These are phyloP conservation scores for Pseudogymnoascus sp. DNA, from an alignment of 2,329 filamentous ascomycete species.

Conservation along the genomic window DNA sequence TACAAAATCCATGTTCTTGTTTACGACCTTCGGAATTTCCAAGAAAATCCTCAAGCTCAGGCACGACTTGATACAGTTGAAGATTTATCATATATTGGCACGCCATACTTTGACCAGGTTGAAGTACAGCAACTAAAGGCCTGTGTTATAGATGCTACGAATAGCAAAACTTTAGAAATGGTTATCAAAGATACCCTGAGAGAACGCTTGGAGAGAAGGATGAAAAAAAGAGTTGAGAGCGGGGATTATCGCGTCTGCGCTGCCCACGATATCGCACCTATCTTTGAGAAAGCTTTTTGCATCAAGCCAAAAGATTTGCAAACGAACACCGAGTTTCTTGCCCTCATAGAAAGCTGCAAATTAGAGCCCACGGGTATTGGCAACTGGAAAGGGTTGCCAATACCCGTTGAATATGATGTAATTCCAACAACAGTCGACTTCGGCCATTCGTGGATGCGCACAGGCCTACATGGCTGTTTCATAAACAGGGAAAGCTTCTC, in stretches of 20 bases:
- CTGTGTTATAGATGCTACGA: neutral
- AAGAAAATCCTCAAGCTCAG: slow-evolving; percentile 8
- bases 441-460: too few relatives aligned
- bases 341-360: slow-evolving; percentile 4
- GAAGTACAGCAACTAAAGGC: slow-evolving; percentile 12
- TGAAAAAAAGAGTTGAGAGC: slow-evolving; percentile 25
- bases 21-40: slow-evolving; percentile 15
- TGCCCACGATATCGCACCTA: slow-evolving; percentile 23
- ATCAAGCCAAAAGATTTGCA: slow-evolving; percentile 24
- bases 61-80: slow-evolving; percentile 12
- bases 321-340: slow-evolving; percentile 19
- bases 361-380: neutral
- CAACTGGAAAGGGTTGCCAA: slow-evolving; percentile 10
- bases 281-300: slow-evolving; percentile 21
- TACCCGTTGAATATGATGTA: too few relatives aligned
- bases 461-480: neutral
- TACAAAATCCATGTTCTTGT: slow-evolving; percentile 13
- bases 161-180: slow-evolving; percentile 16
- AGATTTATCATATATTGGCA: slow-evolving; percentile 12
- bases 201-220: slow-evolving; percentile 22
- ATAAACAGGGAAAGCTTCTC: neutral
- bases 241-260: slow-evolving; percentile 28
- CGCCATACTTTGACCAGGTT: slow-evolving; percentile 11
- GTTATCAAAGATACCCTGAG: slow-evolving; percentile 18
- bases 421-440: too few relatives aligned